A percentile compares a stretch with the other conserved stretches of the same genome.
Conservation (phyloP, 805 yeast genomes). For the Candida manassasensis region DNA sequence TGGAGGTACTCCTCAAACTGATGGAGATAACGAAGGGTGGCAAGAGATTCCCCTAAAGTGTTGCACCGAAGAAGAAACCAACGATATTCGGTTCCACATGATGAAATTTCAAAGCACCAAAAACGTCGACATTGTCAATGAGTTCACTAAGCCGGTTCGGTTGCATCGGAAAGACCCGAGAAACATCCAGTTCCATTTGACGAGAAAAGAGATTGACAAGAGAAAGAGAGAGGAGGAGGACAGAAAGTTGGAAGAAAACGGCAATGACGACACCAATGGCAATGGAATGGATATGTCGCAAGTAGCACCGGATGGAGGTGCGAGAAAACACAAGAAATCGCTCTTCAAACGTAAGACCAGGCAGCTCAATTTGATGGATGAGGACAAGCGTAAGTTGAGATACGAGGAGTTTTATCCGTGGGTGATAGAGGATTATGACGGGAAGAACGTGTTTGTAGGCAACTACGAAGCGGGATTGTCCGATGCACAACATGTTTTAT, state of each 20-base stretch:
- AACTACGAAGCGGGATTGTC: constrained; percentile 87
- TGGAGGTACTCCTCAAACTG: constrained; percentile 3
- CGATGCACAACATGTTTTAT: constrained; percentile 73
- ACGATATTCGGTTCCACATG: constrained; percentile 72
- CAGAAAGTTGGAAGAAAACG: constrained; percentile 14
- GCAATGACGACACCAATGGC: constrained; percentile 14
- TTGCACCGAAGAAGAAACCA: constrained; percentile 65
- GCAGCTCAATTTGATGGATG: constrained; percentile 77
- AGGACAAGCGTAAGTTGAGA: constrained; percentile 73
- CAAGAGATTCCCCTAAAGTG: constrained; percentile 62
- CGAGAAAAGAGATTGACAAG: constrained; percentile 69
- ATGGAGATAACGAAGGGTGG: constrained; percentile 27
- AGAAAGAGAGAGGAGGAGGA: constrained; percentile 34
- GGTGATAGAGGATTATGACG: constrained; percentile 97
- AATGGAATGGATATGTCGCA: constrained; percentile 50
- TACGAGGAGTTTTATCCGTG: constrained; percentile 97
- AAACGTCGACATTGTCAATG: constrained; percentile 63
- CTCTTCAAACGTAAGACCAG: constrained; percentile 74
- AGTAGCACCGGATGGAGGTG: constrained; percentile 92
- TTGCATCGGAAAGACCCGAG: constrained; percentile 92
- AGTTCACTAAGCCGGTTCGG: constrained; percentile 78
- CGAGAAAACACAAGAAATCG: constrained; percentile 57
- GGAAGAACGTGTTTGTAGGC: constrained; percentile 91
- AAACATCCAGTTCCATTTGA: constrained; percentile 80
- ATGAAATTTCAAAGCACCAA: constrained; percentile 73